Conservation (phyloP, 2,329 filamentous ascomycete species). For the Teratosphaeria zuluensis region DNA sequence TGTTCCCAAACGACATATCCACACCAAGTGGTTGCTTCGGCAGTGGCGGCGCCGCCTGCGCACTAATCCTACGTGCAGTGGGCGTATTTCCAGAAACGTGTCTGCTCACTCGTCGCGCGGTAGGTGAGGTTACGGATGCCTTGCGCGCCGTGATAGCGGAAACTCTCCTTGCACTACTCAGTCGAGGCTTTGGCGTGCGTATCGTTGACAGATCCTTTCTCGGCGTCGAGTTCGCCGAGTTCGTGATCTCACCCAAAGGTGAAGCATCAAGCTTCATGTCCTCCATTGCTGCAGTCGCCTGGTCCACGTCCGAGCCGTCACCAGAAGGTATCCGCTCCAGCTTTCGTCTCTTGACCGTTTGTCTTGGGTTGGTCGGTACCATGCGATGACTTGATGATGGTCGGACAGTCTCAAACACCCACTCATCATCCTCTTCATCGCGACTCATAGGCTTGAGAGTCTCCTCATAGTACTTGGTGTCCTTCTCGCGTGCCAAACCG, state of each 20-base stretch:
- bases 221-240: slow-evolving; percentile 13
- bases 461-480: slow-evolving; percentile 84
- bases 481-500: slow-evolving; percentile 24
- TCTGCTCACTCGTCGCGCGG: slow-evolving; percentile 22
- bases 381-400: slow-evolving; percentile 47
- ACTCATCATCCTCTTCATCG: slow-evolving; percentile 65
- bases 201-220: slow-evolving; percentile 25
- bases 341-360: slow-evolving; percentile 43
- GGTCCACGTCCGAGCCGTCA: slow-evolving; percentile 23
- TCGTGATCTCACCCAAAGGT: slow-evolving; percentile 28
- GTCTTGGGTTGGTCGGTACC: slow-evolving; percentile 37
- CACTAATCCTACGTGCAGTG: slow-evolving; percentile 36
- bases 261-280: slow-evolving; percentile 35
- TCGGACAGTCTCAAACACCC: slow-evolving; percentile 93
- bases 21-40: slow-evolving; percentile 70
- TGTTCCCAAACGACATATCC: slow-evolving; percentile 89
- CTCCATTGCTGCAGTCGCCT: slow-evolving; percentile 30
- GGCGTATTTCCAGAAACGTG: slow-evolving; percentile 29
- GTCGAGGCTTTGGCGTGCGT: slow-evolving; percentile 26
- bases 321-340: slow-evolving; percentile 36
- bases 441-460: slow-evolving; percentile 48
- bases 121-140: slow-evolving; percentile 24
- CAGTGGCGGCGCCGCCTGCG: slow-evolving; percentile 11
- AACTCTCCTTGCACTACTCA: slow-evolving; percentile 25
- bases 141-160: slow-evolving; percentile 31